phyloP scores from a whole-genome alignment of 202 grass and related monocot species.

The Cymbopogon flexuosus region DNA sequence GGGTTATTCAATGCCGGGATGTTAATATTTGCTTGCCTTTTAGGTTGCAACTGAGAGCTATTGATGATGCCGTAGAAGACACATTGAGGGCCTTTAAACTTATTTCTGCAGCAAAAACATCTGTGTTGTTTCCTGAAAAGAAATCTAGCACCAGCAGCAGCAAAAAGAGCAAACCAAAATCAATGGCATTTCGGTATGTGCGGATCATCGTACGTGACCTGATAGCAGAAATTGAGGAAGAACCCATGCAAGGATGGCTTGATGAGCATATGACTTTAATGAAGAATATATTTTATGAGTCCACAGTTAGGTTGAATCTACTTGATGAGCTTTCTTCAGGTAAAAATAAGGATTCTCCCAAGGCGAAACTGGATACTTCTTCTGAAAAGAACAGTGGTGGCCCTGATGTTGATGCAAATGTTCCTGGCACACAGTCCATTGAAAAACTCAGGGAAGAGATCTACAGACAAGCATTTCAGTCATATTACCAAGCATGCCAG shows the following conservation, averaged over 20 bases:
- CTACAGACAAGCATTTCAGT: conserved; percentile 66
- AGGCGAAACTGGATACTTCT: conserved; percentile 43
- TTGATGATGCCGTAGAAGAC: conserved; percentile 96
- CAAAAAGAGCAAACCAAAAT: conserved; percentile 66
- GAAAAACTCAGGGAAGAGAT: conserved; percentile 77
- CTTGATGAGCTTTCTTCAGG: conserved; percentile 61
- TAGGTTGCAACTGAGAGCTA: conserved; percentile 83
- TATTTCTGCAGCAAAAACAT: conserved; percentile 74
- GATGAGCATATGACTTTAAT: conserved; percentile 86
- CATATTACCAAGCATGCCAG: conserved; percentile 76
- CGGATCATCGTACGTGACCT: conserved; percentile 72
- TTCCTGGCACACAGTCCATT: conserved; percentile 31
- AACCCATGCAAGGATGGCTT: conserved; percentile 96
- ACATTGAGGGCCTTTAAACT: conserved; percentile 75
- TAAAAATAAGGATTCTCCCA: conserved; percentile 41
- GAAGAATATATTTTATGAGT: conserved; percentile 69
- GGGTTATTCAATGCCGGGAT: conserved; percentile 88
- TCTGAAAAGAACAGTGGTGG: conserved; percentile 49
- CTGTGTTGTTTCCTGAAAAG: conserved; percentile 71
- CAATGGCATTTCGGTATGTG: conserved; percentile 65
- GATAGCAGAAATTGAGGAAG: conserved; percentile 92
- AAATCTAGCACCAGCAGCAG: conserved; percentile 43
- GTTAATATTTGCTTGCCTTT: conserved; percentile 85
- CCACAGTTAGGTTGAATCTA: conserved; percentile 52
- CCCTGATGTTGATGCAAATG: conserved; percentile 47